Evolutionary conservation across 1,284 basidiomycete genomes (phyloP), one percentile per base, ranked within the genome.

Genomic region (Ustilago esculenta): DNA sequence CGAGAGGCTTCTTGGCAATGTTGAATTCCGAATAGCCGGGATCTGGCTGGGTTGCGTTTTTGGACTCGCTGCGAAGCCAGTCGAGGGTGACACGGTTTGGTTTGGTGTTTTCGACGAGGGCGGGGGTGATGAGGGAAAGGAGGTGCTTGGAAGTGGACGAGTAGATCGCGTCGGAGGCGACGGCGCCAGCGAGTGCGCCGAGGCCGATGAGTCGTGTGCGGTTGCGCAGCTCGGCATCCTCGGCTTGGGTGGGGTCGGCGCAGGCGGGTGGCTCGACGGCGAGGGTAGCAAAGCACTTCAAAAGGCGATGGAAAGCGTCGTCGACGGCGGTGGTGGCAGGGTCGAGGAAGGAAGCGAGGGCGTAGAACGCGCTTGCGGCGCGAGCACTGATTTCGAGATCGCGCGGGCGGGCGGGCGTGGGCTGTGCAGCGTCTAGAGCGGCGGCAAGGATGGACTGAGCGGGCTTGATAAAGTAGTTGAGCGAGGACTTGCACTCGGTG

Each of bases 331-430:
- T 58, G 41, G 67, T 66, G 23, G 73, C 52, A 23, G 92, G 92
- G 72, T 94, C 90, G 8, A 93, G 92, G 75, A 90, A 95, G 6
- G 92, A 94, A n/a, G 92, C 90, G 87, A 93, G 93, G 0, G 92
- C 90, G 12, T 90, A 90, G 77, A 98, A 94, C 60, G 92, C 87
- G 76, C 87, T 90, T 9, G 92, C 92, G 7, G 91, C 88, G 72
- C 92, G 88, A 2, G 91, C 90, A 46, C 88, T 86, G 23, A 97
- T 87, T 81, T 97, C 95, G 25, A 94, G 83, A 81, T 98, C 94
- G 66, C 80, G 64, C 33, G 47, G 53, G 18, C 57, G 58, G 23
- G 45, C 50, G 3, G 64, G 37, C 21, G 51, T 56, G 35, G 57
- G 37, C 39, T 88, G 84, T 57, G 92, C 81, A 9, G 86, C 83